These are phyloP conservation scores for Sequoiadendron giganteum DNA, from an alignment of 75 land plant genomes.

Conservation along the genomic window DNA sequence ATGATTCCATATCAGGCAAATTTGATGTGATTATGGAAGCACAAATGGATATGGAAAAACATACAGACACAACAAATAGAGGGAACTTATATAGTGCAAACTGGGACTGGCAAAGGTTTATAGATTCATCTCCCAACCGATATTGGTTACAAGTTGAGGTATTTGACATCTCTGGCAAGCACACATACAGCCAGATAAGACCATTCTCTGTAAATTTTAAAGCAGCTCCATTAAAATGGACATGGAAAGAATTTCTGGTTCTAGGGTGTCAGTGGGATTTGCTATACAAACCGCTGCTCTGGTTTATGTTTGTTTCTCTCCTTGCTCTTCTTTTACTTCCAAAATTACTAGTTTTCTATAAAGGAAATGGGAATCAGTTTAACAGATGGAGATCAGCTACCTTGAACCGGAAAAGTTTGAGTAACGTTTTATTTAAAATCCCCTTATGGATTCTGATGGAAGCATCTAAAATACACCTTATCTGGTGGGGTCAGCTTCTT, in stretches of 20 bases:
- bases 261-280: conserved; percentile 79
- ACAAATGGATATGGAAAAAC: conserved; percentile 38
- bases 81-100: conserved; percentile 51
- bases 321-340: conserved; percentile 54
- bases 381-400: conserved; percentile 15
- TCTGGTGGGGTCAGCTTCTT: conserved; percentile 55
- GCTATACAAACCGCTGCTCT: conserved; percentile 54
- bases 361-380: conserved; percentile 19
- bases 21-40: conserved; percentile 42
- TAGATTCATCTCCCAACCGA: conserved; percentile 55
- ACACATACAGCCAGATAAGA: conserved; percentile 42
- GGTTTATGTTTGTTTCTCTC: conserved; percentile 32
- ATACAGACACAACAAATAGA: conserved; percentile 18
- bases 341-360: conserved; percentile 26
- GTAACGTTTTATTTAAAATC: conserved; percentile 8
- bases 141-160: conserved; percentile 70
- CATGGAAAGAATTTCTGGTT: conserved; percentile 73
- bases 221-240: conserved; percentile 45
- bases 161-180: conserved; percentile 42
- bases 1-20: conserved; percentile 49
- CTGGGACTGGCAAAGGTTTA: conserved; percentile 73
- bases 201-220: conserved; percentile 77
- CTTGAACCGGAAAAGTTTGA: conserved; percentile 17
- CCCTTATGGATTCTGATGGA: conserved; percentile 36
- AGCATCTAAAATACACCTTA: conserved; percentile 18